phyloP scores from a whole-genome alignment of 495 filamentous ascomycete species.

The Aspergillus olivimuriae region DNA sequence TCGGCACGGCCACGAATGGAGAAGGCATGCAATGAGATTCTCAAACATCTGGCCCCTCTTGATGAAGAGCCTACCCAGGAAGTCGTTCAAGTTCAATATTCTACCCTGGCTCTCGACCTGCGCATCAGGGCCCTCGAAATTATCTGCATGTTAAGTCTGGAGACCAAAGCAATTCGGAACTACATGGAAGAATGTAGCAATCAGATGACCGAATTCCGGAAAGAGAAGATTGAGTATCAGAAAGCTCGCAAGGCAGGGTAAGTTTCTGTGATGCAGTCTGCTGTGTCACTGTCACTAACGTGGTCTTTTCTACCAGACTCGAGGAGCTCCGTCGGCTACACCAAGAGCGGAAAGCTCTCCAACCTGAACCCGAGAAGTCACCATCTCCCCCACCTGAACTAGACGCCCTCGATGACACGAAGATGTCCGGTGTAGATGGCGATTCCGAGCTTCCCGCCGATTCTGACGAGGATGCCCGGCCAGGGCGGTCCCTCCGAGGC shows the following conservation, averaged over 20 bases:
- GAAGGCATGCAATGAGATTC: constrained; percentile 68
- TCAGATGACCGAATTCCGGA: constrained; percentile 86
- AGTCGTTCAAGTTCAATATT: constrained; percentile 66
- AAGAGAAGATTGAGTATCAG: constrained; percentile 92
- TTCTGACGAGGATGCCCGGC: constrained; percentile 56
- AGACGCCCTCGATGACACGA: constrained; percentile 53
- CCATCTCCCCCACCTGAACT: constrained; percentile 56
- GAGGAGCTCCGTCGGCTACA: constrained; percentile 79
- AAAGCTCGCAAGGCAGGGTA: constrained; percentile 75
- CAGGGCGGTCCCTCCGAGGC: constrained; percentile 65
- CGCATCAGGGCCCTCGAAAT: constrained; percentile 78
- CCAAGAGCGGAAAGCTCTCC: constrained; percentile 79
- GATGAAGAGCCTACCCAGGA: constrained; percentile 65
- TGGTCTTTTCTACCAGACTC: no score
- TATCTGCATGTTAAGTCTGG: constrained; percentile 77
- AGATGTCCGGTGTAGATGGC: constrained; percentile 60
- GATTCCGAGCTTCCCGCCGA: constrained; percentile 46
- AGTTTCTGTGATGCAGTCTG: constrained; percentile 45
- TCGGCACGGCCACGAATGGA: constrained; percentile 66
- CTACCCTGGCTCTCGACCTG: constrained; percentile 70
- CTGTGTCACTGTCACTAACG: no score
- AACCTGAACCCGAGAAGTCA: constrained; percentile 60
- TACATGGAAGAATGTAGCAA: constrained; percentile 88
- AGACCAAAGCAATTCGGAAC: constrained; percentile 74
- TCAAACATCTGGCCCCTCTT: constrained; percentile 71